phyloP scores from a whole-genome alignment of 1,284 basidiomycete species.

The Moesziomyces antarcticus region DNA sequence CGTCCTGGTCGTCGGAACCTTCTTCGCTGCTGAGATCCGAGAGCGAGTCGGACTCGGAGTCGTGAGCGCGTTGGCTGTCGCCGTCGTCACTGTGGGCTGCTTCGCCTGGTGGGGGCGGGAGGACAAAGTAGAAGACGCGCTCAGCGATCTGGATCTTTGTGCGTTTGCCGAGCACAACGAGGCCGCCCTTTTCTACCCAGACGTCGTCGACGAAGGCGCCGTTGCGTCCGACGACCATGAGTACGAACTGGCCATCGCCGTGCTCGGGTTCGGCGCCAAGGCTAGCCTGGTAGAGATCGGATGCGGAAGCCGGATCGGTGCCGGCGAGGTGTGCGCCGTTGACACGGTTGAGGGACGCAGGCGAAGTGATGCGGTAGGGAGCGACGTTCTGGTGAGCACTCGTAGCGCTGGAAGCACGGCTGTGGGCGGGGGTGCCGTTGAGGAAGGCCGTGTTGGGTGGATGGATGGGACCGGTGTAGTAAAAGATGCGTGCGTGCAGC shows the following conservation, averaged over 20 bases:
- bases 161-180: slow-evolving; percentile 73
- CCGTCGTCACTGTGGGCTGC: slow-evolving; percentile 29
- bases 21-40: slow-evolving; percentile 49
- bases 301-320: slow-evolving; percentile 18
- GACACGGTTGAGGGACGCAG: slow-evolving; percentile 38
- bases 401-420: slow-evolving; percentile 26
- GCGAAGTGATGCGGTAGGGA: slow-evolving; percentile 45
- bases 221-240: slow-evolving; percentile 91
- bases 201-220: slow-evolving; percentile 98
- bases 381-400: slow-evolving; percentile 8
- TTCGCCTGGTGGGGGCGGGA: slow-evolving; percentile 72
- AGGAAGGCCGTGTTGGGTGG: slow-evolving; percentile 29
- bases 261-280: slow-evolving; percentile 25
- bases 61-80: slow-evolving; percentile 25
- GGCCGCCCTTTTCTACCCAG: slow-evolving; percentile 88
- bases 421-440: slow-evolving; percentile 32
- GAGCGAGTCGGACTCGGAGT: slow-evolving; percentile 48
- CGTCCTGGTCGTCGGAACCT: slow-evolving; percentile 21
- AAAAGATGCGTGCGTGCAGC: slow-evolving; percentile 91
- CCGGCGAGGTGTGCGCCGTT: slow-evolving; percentile 27
- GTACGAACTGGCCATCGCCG: slow-evolving; percentile 80
- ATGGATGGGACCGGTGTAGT: slow-evolving; percentile 54
- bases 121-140: slow-evolving; percentile 94
- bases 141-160: slow-evolving; percentile 99
- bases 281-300: slow-evolving; percentile 16